Evolutionary conservation across 495 filamentous ascomycete genomes (phyloP), one percentile per base, ranked within the genome.

Genomic region (Hyaloscypha variabilis): DNA sequence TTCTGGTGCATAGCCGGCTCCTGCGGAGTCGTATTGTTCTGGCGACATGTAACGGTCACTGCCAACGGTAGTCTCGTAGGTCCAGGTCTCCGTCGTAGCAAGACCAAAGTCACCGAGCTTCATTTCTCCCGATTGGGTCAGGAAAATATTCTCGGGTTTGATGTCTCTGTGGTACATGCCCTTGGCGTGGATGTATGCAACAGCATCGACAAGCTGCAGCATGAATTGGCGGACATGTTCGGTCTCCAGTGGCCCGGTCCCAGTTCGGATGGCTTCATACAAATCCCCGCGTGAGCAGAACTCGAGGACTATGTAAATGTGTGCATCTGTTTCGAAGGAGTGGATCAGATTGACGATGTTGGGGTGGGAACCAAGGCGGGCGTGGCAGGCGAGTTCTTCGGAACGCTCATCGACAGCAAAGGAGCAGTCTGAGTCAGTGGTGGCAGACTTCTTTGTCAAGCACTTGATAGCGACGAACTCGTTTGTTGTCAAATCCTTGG

Each of bases 1-100:
- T 58, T 91, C 92, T 31, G 95, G 93, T 51, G 92, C 94, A 79
- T 98, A 98, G 68, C 95, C 95, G 56, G 81, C 83, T 63, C 87
- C 88, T 70, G 87, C 81, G 25, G 94, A 91, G 69, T 98, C 94
- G 69, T 93, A 98, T 72, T 99, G 95, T 76, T 98, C 95, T 21
- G 95, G 95, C 57, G 95, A 93, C 95, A 99, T 99, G 78, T 99
- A 99, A 34, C 95, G 91, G 71, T 99, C 96, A 76, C 94, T 97
- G 59, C 95, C 95, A 55, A 99, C 95, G 65, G 89, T 92, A 39
- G 88, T 88, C 77, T 99, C 95, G 70, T 90, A 87, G 51, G 89
- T 93, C 93, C 92, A 97, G 69, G 83, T 76, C 34, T 96, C 92
- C 3, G 85, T 87, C 10, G 94, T 97, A 53, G 92, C 93, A 53